Evolutionary conservation across 192 early-diverging fungal species (phyloP).

Genomic region (Bifiguratus adelaidae): DNA sequence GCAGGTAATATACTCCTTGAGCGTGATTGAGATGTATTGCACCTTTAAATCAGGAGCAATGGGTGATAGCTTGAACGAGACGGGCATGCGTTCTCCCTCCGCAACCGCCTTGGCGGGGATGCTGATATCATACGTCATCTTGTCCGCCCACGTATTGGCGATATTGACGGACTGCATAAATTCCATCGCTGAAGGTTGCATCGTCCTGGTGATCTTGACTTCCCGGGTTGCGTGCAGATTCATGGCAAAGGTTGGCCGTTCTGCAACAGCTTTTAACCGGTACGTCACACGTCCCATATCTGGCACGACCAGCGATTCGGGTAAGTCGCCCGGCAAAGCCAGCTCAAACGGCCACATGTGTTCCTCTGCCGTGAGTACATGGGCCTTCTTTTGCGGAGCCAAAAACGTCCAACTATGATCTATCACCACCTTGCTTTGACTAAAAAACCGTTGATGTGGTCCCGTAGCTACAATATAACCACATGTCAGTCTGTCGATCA

Average conservation of each 20-base stretch:
- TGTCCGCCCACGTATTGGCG: conserved; percentile 42
- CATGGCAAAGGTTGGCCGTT: conserved; percentile 35
- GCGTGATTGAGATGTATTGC: conserved; percentile 17
- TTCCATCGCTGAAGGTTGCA: conserved; percentile 38
- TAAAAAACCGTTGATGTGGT: conserved; percentile 12
- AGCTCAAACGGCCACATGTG: conserved; percentile 45
- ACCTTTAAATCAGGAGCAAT: conserved; percentile 30
- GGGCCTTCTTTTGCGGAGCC: conserved; percentile 21
- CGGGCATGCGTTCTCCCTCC: conserved; percentile 35
- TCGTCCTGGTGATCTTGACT: conserved; percentile 29
- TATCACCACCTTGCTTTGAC: conserved; percentile 22
- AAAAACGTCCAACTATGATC: conserved; percentile 44
- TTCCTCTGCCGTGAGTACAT: conserved; percentile 18
- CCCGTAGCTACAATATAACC: conserved; percentile 4
- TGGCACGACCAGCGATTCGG: conserved; percentile 37
- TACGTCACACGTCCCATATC: conserved; percentile 38
- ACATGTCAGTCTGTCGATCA: background rate
- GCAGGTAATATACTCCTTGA: conserved; percentile 46
- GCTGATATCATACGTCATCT: conserved; percentile 40
- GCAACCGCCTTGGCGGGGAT: conserved; percentile 35
- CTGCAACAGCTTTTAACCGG: conserved; percentile 32
- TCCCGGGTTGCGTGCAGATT: conserved; percentile 23
- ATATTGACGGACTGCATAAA: conserved; percentile 31
- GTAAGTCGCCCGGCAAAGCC: conserved; percentile 43
- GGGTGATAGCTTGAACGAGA: conserved; percentile 32